Evolutionary conservation across 2,329 filamentous ascomycete genomes (phyloP).

Genomic region (Pseudogymnoascus sp.): DNA sequence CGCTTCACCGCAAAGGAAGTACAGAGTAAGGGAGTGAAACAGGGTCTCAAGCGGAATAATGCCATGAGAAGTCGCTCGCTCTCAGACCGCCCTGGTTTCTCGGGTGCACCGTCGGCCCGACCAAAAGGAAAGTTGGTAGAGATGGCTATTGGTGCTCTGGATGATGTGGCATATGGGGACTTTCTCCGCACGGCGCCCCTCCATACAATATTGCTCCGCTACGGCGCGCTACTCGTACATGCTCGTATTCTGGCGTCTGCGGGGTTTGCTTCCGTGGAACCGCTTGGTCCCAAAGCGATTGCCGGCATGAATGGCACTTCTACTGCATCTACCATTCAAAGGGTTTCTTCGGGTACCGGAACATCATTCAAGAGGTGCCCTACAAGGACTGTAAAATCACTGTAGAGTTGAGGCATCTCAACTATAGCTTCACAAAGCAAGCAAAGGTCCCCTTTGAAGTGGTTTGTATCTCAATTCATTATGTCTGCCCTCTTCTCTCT

Average conservation of each 20-base stretch:
- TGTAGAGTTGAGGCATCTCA: neutral
- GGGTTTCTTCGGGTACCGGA: neutral
- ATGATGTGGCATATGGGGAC: neutral
- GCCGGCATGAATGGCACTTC: neutral
- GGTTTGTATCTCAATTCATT: neutral
- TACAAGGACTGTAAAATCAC: neutral
- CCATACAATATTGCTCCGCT: neutral
- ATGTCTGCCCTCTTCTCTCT: neutral
- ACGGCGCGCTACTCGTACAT: neutral
- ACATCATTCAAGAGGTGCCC: neutral
- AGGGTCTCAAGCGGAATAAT: neutral
- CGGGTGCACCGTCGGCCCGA: constrained; percentile 2
- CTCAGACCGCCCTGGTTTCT: neutral
- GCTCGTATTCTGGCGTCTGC: neutral
- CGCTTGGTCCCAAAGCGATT: neutral
- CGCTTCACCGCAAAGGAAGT: neutral
- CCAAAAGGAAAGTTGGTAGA: neutral
- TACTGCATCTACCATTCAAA: neutral
- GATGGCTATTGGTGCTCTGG: neutral
- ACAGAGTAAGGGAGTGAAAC: constrained; percentile 2
- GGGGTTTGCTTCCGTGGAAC: neutral
- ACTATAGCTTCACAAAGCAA: neutral
- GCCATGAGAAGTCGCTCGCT: neutral
- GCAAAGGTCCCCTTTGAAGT: neutral
- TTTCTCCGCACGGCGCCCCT: neutral